Base-by-base conservation (phyloP, 306 rosid species). In the Adenanthera pavonina region DNA sequence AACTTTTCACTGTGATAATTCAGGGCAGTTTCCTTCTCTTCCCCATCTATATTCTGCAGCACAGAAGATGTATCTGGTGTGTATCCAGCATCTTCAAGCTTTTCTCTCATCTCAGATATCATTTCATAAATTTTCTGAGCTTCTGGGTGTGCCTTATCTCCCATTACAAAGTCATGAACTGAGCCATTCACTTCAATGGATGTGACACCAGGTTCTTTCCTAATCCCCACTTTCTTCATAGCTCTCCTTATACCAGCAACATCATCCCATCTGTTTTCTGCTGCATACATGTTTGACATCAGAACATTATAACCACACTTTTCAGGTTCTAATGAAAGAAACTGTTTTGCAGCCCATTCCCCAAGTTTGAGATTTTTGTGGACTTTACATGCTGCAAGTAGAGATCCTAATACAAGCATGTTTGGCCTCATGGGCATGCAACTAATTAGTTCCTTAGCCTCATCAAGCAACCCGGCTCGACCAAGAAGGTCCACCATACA, bases 401-500 rank as follows among this genome's bases (percentile, higher is more conserved):
- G 72, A 43, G 97, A 86, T 62, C 97, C 94, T 84, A 88, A 86
- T 14, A 89, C 84, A 20, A 85, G 82, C 36, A 33, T 17, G 77
- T 86, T 92, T 5, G 94, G 94, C 81, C 54, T 75, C 70, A 92
- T 75, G 4, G 97, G 93, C 93, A 92, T 90, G 80, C 67, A 52
- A 51, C 78, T 41, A 13, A 90, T 89, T 56, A 90, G 44, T 78
- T 82, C 60, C 11, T 67, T 49, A 70, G 92, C 92, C 73, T 88
- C 93, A 2, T 81, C 72, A 2, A 92, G 93, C 56, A 44, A 44
- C 62, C 90, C 90, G 9, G 90, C 88, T 85, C 97, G 83, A 51
- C 92, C 95, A 9, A 90, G 85, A 85, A 89, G 87, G 84, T 92
- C 95, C 73, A 88, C 93, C 89, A 89, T 82, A 81, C 92, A 92